Evolutionary conservation across 2,329 filamentous ascomycete species (phyloP), one percentile per base, ranked within the genome.

Genomic region (Bisporella sp.): DNA sequence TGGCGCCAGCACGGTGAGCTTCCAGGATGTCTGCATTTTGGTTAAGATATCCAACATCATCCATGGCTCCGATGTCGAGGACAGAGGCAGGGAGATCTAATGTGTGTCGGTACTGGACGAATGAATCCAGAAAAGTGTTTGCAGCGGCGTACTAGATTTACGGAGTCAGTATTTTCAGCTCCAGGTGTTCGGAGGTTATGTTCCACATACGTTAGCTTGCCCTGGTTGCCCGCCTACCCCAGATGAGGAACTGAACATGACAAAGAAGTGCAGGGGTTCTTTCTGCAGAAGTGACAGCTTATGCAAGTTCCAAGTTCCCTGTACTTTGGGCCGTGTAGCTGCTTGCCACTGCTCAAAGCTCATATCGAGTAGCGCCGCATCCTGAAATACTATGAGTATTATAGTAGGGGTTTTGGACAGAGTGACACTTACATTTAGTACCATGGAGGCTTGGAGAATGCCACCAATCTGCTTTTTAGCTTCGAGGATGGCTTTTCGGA

Each of bases 61-160:
- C 43, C n/a, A 55, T 32, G 31, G 41, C 12, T 6, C 47, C 51
- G 31, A 56, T 7, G 47, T 65, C 60, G 11, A 67, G 45, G 4
- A 54, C 48, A 0, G 54, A 44, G 1, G 58, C 59, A 1, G 55
- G 45, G 35, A 62, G 52, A 21, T 56, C 57, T 3, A 41, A 41
- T 1, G 42, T 35, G 6, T 56, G 46, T 1, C 62, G 58, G 33
- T 61, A 56, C 1, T 47, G 45, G 12, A 56, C 55, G 2, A 45
- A 45, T 5, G 43, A 29, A 44, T 71, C 68, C 1, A 68, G 58
- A 53, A 65, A 70, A 3, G 55, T 56, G 48, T 71, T 71, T 6
- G 61, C 63, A 1, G 67, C 61, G 6, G 60, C 63, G 45, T 72
- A 72, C 21, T 21, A 21, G 21, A 21, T 21, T 21, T 21, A 21